These are phyloP conservation scores for Backusella liffmaniae DNA, from an alignment of 192 early-diverging fungal genomes.

Conservation along the genomic window DNA sequence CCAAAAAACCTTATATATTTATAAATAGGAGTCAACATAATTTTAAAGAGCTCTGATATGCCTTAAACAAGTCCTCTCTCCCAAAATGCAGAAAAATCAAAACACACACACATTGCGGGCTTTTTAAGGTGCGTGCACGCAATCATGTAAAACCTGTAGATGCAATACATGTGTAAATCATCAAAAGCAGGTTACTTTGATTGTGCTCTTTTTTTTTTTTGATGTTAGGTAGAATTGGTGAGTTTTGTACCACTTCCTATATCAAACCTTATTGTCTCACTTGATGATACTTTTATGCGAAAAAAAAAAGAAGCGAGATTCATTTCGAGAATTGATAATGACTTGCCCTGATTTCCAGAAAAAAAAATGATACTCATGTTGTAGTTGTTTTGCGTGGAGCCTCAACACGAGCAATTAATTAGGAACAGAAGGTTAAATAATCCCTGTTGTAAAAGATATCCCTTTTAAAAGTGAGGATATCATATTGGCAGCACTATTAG, in stretches of 20 bases:
- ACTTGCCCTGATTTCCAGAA: neutral
- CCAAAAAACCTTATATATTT: neutral
- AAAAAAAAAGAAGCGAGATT: neutral
- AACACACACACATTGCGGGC: neutral
- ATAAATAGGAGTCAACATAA: neutral
- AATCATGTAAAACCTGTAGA: neutral
- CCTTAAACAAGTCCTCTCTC: neutral
- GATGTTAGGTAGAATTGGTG: neutral
- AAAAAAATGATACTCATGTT: neutral
- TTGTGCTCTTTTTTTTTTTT: neutral
- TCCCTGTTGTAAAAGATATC: neutral
- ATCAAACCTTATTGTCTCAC: neutral
- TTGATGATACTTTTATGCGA: neutral
- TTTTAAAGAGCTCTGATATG: constrained; percentile 3
- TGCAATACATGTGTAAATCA: neutral
- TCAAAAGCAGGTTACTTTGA: neutral
- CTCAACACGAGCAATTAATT: constrained; percentile 1
- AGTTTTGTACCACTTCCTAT: neutral
- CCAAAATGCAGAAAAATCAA: neutral
- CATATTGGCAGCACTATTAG: neutral
- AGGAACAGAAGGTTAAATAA: neutral
- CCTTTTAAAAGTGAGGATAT: constrained; percentile 1
- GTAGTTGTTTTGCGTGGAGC: neutral
- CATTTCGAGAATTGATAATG: neutral
- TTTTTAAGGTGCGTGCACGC: neutral